Percentiles rank a stretch among this genome's conserved stretches.
phyloP scores from a whole-genome alignment of 2,329 filamentous ascomycete genomes.

The Alternaria brassicae region DNA sequence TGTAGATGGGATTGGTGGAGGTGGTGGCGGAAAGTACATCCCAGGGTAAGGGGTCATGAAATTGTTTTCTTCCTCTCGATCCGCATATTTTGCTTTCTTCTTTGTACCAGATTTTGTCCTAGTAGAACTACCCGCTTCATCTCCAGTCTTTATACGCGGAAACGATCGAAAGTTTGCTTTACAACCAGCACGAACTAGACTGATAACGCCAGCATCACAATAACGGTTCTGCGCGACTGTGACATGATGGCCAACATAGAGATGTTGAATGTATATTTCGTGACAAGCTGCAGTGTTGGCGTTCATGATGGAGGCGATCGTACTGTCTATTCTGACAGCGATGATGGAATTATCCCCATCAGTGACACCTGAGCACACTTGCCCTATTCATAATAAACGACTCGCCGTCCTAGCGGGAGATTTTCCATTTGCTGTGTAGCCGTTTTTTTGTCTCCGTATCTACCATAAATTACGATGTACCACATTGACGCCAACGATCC shows the following conservation, averaged over 20 bases:
- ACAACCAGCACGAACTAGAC: neutral
- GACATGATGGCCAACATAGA: neutral
- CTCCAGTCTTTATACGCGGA: neutral
- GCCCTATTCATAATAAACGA: neutral
- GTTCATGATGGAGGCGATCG: neutral
- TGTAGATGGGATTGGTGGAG: neutral
- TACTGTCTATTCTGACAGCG: neutral
- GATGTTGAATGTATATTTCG: neutral
- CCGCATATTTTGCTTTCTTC: neutral
- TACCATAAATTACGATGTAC: neutral
- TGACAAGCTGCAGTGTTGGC: neutral
- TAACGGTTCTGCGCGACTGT: neutral
- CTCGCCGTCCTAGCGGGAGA: accelerated
- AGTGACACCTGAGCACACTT: neutral
- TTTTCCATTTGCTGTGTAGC: neutral
- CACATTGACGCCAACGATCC: neutral
- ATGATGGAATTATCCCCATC: neutral
- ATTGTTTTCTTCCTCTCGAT: neutral
- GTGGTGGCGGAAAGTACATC: neutral
- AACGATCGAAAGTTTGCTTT: neutral
- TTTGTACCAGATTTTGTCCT: neutral
- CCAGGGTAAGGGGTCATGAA: neutral
- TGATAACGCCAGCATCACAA: neutral
- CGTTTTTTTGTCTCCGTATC: too few relatives aligned
- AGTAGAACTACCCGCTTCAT: neutral